These are phyloP conservation scores for Paecilomyces sp. DNA, from an alignment of 2,329 filamentous ascomycete species.

Conservation along the genomic window DNA sequence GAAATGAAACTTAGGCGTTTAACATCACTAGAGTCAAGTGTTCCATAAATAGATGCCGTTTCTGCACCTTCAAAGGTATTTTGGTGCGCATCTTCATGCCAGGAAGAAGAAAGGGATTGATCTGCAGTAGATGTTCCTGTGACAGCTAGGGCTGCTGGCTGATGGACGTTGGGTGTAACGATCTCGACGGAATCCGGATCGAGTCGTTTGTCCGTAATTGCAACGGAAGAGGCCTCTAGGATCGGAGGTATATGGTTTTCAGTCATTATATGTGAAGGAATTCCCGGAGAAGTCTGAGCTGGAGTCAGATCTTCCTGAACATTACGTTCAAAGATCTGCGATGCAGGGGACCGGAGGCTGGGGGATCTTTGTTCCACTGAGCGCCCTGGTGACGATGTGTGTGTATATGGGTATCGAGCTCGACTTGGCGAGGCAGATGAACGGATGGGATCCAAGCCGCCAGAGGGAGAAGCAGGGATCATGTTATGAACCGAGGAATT, in stretches of 20 bases:
- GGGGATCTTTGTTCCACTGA: constrained; percentile 63
- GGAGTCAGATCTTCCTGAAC: constrained; percentile 70
- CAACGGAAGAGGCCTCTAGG: constrained; percentile 81
- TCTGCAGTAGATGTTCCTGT: constrained; percentile 37
- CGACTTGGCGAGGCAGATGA: constrained; percentile 35
- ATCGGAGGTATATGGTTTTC: constrained; percentile 92
- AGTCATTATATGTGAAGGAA: constrained; percentile 86
- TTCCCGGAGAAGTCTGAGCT: constrained; percentile 71
- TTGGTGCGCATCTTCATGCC: constrained; percentile 48
- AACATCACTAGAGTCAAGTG: constrained; percentile 69
- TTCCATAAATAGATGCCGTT: constrained; percentile 66
- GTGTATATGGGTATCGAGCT: constrained; percentile 23
- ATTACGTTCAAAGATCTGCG: constrained; percentile 84
- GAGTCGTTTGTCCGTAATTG: constrained; percentile 79
- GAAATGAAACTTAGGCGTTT: constrained; percentile 89
- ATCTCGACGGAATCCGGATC: constrained; percentile 90
- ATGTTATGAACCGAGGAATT: background rate
- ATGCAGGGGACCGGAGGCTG: constrained; percentile 68
- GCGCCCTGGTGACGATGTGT: constrained; percentile 59
- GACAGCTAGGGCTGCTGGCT: constrained; percentile 65
- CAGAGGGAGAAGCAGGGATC: constrained; percentile 18
- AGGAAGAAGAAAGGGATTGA: constrained; percentile 26
- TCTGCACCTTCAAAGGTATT: constrained; percentile 55
- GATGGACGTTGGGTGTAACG: constrained; percentile 76
- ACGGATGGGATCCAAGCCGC: constrained; percentile 33